Conservation (phyloP, 139 green algal genomes). For the Astrephomene gubernaculifera region DNA sequence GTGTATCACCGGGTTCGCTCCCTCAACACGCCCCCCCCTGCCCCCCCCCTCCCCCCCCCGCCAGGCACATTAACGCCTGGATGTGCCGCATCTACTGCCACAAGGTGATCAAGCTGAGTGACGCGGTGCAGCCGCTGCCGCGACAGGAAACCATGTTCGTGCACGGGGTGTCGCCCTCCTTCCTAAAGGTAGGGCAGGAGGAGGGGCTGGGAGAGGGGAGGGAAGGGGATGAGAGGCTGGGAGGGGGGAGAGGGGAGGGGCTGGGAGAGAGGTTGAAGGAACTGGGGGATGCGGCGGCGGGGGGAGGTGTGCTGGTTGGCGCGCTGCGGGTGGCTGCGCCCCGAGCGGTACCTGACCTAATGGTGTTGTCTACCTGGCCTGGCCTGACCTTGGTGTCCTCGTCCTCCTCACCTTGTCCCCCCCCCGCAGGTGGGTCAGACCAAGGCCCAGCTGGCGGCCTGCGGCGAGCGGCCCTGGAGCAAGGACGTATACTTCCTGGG, state of each 20-base stretch:
- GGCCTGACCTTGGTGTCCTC: too few species aligned
- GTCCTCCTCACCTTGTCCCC: background rate
- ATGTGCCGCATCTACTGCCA: slow-evolving; percentile 92
- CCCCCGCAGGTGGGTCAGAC: slow-evolving; percentile 26
- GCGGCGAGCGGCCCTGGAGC: slow-evolving; percentile 41
- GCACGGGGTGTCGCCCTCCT: slow-evolving; percentile 93
- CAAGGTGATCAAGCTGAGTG: slow-evolving; percentile 98
- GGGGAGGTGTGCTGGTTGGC: background rate
- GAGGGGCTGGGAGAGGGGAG: background rate
- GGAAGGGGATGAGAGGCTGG: background rate
- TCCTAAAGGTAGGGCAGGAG: slow-evolving; percentile 82
- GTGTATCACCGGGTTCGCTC: too few species aligned
- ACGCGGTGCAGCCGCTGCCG: slow-evolving; percentile 95
- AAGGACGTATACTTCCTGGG: slow-evolving; percentile 98
- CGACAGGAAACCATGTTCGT: slow-evolving; percentile 92
- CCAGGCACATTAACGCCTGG: slow-evolving; percentile 84
- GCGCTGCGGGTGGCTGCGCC: too few species aligned
- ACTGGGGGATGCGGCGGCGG: background rate
- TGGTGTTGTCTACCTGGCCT: too few species aligned
- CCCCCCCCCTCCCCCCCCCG: background rate
- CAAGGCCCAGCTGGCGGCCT: slow-evolving; percentile 28
- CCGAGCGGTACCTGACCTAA: too few species aligned
- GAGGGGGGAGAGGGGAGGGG: background rate
- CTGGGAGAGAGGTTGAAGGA: slow-evolving; percentile 17
- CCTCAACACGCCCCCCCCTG: too few species aligned